Conservation (phyloP, 192 early-diverging fungal species). For the Coemansia sp. region DNA sequence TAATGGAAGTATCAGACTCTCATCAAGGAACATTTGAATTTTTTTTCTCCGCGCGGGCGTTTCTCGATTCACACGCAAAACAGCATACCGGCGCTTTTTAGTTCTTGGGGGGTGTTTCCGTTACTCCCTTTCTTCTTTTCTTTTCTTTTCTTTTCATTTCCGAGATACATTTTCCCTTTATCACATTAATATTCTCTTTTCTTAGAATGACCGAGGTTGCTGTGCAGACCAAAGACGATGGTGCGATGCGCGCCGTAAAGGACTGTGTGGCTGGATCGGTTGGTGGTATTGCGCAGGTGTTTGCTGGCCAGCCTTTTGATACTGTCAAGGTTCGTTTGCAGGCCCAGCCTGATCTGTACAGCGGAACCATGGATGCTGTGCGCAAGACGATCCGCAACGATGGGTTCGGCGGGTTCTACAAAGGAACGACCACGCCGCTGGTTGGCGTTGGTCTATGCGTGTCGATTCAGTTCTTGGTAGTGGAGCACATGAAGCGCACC, state of each 20-base stretch:
- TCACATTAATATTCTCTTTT: neutral
- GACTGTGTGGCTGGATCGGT: conserved; percentile 74
- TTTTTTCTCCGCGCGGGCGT: conserved; percentile 8
- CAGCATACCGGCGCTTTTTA: neutral
- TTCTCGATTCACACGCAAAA: conserved; percentile 1
- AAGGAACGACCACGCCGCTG: conserved; percentile 92
- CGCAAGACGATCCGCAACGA: conserved; percentile 79
- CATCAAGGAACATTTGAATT: neutral
- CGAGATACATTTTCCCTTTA: neutral
- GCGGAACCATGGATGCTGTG: conserved; percentile 83
- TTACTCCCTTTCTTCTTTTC: neutral
- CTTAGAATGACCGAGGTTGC: neutral
- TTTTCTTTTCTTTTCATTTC: neutral
- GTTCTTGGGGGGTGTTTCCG: too few species aligned
- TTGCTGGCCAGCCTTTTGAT: conserved; percentile 79
- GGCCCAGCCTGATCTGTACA: conserved; percentile 84
- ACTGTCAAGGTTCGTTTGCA: conserved; percentile 91
- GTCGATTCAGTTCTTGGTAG: conserved; percentile 92
- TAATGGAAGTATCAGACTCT: neutral
- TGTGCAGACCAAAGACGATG: conserved; percentile 12
- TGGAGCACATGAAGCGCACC: conserved; percentile 85
- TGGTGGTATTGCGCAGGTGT: conserved; percentile 76
- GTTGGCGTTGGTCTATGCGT: conserved; percentile 94
- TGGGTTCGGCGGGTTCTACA: conserved; percentile 84
- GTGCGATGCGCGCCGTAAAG: conserved; percentile 64